A percentile compares a stretch with the other conserved stretches of the same genome.
Evolutionary conservation across 2,329 filamentous ascomycete genomes (phyloP).

Genomic region (Xylariomycetidae sp.): DNA sequence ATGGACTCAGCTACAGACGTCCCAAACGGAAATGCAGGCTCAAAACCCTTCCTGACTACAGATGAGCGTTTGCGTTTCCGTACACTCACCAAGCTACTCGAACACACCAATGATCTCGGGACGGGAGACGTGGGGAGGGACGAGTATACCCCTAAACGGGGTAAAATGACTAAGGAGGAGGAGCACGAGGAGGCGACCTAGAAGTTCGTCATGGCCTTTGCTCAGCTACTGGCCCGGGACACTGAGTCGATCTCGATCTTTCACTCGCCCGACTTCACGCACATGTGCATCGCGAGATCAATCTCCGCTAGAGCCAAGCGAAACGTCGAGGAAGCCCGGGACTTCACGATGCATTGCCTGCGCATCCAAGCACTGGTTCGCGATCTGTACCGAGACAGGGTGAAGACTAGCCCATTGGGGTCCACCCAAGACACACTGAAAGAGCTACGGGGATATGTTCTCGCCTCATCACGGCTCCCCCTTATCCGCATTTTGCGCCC

Average conservation of each 20-base stretch:
- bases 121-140: neutral
- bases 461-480: no score
- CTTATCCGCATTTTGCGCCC: no score
- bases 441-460: no score
- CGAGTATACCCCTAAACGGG: neutral
- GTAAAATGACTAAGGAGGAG: neutral
- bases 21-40: neutral
- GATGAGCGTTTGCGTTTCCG: neutral
- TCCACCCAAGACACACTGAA: no score
- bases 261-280: neutral
- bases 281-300: neutral
- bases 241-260: neutral
- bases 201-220: neutral
- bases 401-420: no score
- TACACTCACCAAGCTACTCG: slow-evolving; percentile 1
- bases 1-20: no score
- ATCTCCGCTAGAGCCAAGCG: neutral
- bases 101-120: neutral
- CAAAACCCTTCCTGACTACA: neutral
- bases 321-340: no score
- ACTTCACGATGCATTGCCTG: no score
- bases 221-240: neutral
- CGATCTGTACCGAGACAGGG: no score
- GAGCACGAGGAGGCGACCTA: neutral
- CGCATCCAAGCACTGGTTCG: no score